Percentiles rank a stretch among this genome's conserved stretches.
These are phyloP conservation scores for Aspergillus egyptiacus DNA, from an alignment of 495 filamentous ascomycete genomes.

Conservation along the genomic window DNA sequence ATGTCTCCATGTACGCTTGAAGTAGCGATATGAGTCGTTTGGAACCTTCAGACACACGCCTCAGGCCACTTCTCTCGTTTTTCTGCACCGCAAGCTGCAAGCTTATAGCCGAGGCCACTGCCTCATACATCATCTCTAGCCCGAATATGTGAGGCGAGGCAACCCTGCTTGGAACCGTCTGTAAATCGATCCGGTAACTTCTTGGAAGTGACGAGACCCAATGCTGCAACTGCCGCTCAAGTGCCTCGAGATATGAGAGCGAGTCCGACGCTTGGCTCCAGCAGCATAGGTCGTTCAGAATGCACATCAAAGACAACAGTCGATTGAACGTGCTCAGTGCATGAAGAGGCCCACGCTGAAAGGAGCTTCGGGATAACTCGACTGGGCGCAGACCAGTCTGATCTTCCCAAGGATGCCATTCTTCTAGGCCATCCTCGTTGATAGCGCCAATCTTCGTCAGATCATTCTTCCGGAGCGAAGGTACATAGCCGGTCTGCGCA, in stretches of 20 bases:
- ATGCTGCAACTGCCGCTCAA: conserved; percentile 33
- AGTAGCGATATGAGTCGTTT: conserved; percentile 29
- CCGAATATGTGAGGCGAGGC: conserved; percentile 37
- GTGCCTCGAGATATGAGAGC: conserved; percentile 28
- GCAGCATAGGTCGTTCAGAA: conserved; percentile 39
- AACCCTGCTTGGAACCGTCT: conserved; percentile 20
- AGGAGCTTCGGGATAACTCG: conserved; percentile 30
- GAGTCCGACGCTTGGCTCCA: conserved; percentile 25
- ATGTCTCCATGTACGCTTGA: conserved; percentile 35
- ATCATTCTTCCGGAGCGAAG: conserved; percentile 47
- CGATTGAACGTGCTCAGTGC: conserved; percentile 58
- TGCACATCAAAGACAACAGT: conserved; percentile 39
- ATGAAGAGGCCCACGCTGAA: conserved; percentile 48
- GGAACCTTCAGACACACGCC: conserved; percentile 29
- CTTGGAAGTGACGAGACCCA: conserved; percentile 32
- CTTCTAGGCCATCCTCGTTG: conserved; percentile 59
- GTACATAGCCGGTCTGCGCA: conserved; percentile 42
- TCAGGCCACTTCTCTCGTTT: conserved; percentile 20
- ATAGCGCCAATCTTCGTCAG: conserved; percentile 38
- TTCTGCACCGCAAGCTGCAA: conserved; percentile 28
- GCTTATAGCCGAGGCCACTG: conserved; percentile 26
- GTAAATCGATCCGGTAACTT: conserved; percentile 32
- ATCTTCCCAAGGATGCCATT: conserved; percentile 65
- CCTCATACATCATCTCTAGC: conserved; percentile 37
- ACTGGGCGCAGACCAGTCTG: conserved; percentile 29